Base-by-base conservation (phyloP, 2,329 filamentous ascomycete genomes). In the Didymella exigua region DNA sequence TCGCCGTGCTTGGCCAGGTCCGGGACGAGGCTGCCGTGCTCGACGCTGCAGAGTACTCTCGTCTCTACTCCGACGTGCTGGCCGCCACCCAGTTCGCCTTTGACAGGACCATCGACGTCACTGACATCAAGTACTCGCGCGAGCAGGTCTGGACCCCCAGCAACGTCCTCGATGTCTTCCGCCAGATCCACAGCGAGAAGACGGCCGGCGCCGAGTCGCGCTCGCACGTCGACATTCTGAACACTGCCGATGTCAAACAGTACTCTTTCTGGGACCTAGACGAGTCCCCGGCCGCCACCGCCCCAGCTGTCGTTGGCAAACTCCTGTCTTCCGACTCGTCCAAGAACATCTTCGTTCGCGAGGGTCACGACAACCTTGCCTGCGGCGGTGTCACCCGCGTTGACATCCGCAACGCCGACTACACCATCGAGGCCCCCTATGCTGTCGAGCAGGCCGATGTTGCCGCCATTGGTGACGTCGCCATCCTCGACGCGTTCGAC, bases 201-300 rank as follows among this genome's bases (percentile, higher is more conserved):
- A 71, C 70, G 29, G 69, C 77, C 19, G 66, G 71, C 11, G 73
- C 74, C 29, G 67, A 72, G 14, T 60, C 69, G 11, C 70, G 62
- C 73, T 88, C 65, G 69, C 81, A 74, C 76, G 73, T 75, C 40
- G 80, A 85, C 62, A 75, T 84, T 18, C 69, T 83, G n/a, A 82
- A 86, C 59, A 73, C 70, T 19, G 72, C 79, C n/a, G 73, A 76
- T 18, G 86, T 87, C 18, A 84, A 90, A 74, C 90, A 98, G 76
- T 98, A 95, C 79, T 88, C 88, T 11, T 97, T 99, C 83, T 98
- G 93, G 92, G 90, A 97, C 65, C 74, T 90, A 34, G 93, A 96
- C 70, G 84, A 87, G 73, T 92, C 92, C 24, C 77, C 81, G 1
- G 84, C 88, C 46, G 81, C 83, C 46, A 80, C 81, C 55, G 87